Evolutionary conservation across 305 asterid species (phyloP).

Genomic region (Fraxinus angustifolia): DNA sequence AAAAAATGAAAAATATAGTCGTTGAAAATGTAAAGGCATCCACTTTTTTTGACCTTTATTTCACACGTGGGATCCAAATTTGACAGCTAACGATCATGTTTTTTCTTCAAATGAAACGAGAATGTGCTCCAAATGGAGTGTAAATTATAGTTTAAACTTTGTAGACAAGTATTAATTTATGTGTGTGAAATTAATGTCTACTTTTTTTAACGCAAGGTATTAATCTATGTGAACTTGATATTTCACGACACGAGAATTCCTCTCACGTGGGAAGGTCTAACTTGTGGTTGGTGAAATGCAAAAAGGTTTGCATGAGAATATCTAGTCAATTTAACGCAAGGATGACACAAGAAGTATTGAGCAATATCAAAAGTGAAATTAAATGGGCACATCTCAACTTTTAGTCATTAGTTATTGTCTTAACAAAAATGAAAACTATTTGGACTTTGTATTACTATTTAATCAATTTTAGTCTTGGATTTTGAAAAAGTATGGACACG

Average conservation of each 20-base stretch:
- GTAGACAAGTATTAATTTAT: not conserved
- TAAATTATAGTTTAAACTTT: no score
- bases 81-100: no score
- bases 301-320: not conserved
- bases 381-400: not conserved
- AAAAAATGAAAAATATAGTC: no score
- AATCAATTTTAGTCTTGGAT: not conserved
- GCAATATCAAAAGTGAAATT: not conserved
- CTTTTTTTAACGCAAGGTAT: not conserved
- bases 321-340: not conserved
- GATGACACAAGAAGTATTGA: not conserved
- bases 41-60: no score
- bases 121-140: no score
- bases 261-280: not conserved
- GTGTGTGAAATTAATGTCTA: not conserved
- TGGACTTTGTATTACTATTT: not conserved
- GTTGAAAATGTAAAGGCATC: no score
- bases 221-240: not conserved
- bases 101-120: no score
- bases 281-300: not conserved
- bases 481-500: not conserved
- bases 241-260: not conserved
- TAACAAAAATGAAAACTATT: not conserved
- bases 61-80: no score
- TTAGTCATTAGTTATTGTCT: not conserved